Evolutionary conservation across 1,284 basidiomycete genomes (phyloP).

Genomic region (Neonothopanus nambi): DNA sequence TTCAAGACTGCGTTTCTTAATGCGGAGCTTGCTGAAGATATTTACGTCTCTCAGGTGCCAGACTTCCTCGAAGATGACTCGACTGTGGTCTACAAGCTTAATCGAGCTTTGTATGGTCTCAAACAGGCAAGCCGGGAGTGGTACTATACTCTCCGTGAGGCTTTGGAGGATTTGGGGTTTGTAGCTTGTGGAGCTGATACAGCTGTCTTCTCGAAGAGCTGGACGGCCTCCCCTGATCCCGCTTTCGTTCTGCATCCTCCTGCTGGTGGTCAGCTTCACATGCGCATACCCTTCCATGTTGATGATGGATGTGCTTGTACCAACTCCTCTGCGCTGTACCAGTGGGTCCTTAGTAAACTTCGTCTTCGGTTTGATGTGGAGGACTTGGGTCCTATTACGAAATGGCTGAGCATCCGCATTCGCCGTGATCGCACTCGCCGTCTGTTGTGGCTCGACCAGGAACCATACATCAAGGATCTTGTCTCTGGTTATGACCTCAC

Average conservation of each 20-base stretch:
- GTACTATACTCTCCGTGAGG: slow-evolving; percentile 26
- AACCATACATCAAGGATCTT: slow-evolving; percentile 1
- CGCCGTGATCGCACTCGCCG: neutral
- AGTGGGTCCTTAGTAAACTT: neutral
- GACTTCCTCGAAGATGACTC: slow-evolving; percentile 22
- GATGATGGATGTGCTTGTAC: slow-evolving; percentile 4
- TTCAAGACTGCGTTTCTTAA: slow-evolving; percentile 36
- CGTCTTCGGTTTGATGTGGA: neutral
- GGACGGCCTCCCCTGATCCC: neutral
- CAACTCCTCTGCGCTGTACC: slow-evolving; percentile 1
- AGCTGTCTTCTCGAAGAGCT: slow-evolving; percentile 17
- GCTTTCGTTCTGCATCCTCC: neutral
- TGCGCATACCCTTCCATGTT: slow-evolving; percentile 1
- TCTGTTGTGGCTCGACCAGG: slow-evolving; percentile 6
- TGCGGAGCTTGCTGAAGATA: slow-evolving; percentile 26
- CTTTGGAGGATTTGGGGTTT: slow-evolving; percentile 25
- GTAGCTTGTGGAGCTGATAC: slow-evolving; percentile 22
- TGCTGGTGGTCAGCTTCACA: neutral
- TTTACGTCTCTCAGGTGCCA: slow-evolving; percentile 35
- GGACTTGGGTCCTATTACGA: neutral
- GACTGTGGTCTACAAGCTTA: slow-evolving; percentile 18
- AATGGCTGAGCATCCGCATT: slow-evolving; percentile 5
- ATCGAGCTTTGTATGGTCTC: slow-evolving; percentile 36
- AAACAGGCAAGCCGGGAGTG: slow-evolving; percentile 36
- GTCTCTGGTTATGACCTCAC: neutral